Conservation (phyloP, 768 basidiomycete species). For the Collybiopsis confluens region DNA sequence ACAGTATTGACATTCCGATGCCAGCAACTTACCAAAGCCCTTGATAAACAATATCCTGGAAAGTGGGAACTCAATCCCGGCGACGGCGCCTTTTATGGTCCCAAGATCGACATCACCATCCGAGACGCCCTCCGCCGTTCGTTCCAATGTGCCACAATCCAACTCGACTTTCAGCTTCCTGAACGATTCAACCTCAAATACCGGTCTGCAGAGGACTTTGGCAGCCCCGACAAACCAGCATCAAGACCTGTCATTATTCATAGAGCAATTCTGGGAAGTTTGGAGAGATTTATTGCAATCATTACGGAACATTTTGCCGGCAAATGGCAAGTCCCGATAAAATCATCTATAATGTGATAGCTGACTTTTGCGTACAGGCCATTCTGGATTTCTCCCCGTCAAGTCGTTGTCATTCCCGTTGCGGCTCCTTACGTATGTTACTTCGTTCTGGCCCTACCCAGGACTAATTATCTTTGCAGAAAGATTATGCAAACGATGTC, state of each 20-base stretch:
- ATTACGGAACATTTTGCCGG: constrained; percentile 97
- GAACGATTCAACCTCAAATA: constrained; percentile 95
- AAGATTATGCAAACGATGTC: constrained; percentile 86
- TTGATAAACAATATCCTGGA: constrained; percentile 83
- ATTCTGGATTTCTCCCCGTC: constrained; percentile 97
- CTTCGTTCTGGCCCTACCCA: constrained; percentile 24
- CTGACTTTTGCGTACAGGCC: constrained; percentile 60
- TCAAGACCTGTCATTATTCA: constrained; percentile 96
- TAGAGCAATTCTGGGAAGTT: constrained; percentile 88
- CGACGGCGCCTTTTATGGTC: constrained; percentile 99
- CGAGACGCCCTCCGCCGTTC: constrained; percentile 87
- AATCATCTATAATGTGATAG: constrained; percentile 1
- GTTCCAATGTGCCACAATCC: constrained; percentile 98
- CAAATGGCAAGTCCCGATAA: constrained; percentile 68
- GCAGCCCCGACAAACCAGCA: constrained; percentile 48
- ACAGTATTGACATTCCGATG: constrained; percentile 5
- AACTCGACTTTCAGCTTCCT: constrained; percentile 98
- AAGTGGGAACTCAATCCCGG: constrained; percentile 93
- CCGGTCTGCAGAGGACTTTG: constrained; percentile 70
- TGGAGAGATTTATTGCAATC: constrained; percentile 96
- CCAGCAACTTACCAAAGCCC: constrained; percentile 78
- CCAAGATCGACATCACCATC: constrained; percentile 98
- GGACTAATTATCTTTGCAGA: constrained; percentile 41
- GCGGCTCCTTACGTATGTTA: constrained; percentile 72
- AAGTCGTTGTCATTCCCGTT: constrained; percentile 92